Conservation (phyloP, 768 basidiomycete genomes). For the Pseudohyphozyma bogoriensis region DNA sequence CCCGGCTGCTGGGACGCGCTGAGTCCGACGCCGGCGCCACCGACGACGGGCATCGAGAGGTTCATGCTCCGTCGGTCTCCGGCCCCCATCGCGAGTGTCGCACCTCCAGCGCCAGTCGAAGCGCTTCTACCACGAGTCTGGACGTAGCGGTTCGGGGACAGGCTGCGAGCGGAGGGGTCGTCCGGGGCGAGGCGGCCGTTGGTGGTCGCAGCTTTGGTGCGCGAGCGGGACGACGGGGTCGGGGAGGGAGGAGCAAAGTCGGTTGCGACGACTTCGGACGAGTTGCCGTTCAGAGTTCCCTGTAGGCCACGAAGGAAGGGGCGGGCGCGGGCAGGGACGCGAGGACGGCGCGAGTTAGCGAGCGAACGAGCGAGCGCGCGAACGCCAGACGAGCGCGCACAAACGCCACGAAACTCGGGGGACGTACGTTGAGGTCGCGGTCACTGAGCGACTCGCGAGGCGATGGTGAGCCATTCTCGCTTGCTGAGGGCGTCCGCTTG, state of each 20-base stretch:
- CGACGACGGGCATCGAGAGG: background rate
- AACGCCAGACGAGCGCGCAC: background rate
- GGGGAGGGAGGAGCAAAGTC: too few relatives aligned
- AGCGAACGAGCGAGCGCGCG: background rate
- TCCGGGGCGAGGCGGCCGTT: too few relatives aligned
- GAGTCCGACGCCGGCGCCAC: background rate
- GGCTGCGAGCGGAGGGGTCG: constrained; percentile 8
- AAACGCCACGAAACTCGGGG: too few relatives aligned
- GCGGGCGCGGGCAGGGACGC: too few relatives aligned
- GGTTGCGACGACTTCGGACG: too few relatives aligned
- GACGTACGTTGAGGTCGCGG: background rate
- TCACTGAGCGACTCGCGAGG: background rate
- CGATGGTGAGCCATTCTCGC: constrained; percentile 9
- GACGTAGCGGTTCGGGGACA: constrained; percentile 6
- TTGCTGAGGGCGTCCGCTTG: too few relatives aligned
- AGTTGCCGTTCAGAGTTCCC: too few relatives aligned
- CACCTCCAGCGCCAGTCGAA: background rate
- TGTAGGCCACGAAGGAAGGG: too few relatives aligned
- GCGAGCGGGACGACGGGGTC: too few relatives aligned
- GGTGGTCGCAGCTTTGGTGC: too few relatives aligned
- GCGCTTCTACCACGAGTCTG: background rate
- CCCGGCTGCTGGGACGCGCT: constrained; percentile 6
- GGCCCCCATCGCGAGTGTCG: background rate
- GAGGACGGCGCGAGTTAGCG: too few relatives aligned
- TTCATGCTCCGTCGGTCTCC: background rate